phyloP scores from a whole-genome alignment of 495 filamentous ascomycete genomes.

The Daldinia caldariorum region DNA sequence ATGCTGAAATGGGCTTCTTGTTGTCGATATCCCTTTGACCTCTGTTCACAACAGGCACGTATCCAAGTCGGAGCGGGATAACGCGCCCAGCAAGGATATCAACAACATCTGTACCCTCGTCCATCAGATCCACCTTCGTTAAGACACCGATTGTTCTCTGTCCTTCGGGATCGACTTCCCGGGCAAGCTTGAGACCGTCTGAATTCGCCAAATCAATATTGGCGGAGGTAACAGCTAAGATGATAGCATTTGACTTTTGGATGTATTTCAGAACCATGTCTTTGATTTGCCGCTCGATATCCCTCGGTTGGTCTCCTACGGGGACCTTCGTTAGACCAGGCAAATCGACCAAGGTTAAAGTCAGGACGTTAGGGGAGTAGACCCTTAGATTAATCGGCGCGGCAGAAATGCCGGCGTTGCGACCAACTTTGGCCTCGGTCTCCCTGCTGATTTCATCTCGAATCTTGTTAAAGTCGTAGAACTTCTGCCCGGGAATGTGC shows the following conservation, averaged over 20 bases:
- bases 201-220: slow-evolving; percentile 99
- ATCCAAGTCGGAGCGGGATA: slow-evolving; percentile 93
- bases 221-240: slow-evolving; percentile 93
- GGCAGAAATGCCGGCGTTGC: slow-evolving; percentile 95
- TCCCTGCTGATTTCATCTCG: slow-evolving; percentile 97
- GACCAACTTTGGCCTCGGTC: slow-evolving; percentile 94
- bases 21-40: slow-evolving; percentile 99
- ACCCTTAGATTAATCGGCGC: slow-evolving; percentile 96
- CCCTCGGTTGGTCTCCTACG: slow-evolving; percentile 96
- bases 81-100: slow-evolving; percentile 99
- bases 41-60: slow-evolving; percentile 98
- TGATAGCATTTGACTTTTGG: slow-evolving; percentile 96
- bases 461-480: slow-evolving; percentile 99
- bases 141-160: slow-evolving; percentile 98
- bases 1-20: slow-evolving; percentile 90
- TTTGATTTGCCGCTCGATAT: slow-evolving; percentile 96
- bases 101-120: slow-evolving; percentile 98
- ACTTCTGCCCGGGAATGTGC: slow-evolving; percentile 98
- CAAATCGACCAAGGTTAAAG: slow-evolving; percentile 95
- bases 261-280: slow-evolving; percentile 99
- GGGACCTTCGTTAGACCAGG: slow-evolving; percentile 98
- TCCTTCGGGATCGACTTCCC: slow-evolving; percentile 97
- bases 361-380: slow-evolving; percentile 97
- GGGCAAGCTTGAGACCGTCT: slow-evolving; percentile 94
- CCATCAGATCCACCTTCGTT: slow-evolving; percentile 99